Evolutionary conservation across 306 rosid genomes (phyloP).

Genomic region (Dryas alaskensis): DNA sequence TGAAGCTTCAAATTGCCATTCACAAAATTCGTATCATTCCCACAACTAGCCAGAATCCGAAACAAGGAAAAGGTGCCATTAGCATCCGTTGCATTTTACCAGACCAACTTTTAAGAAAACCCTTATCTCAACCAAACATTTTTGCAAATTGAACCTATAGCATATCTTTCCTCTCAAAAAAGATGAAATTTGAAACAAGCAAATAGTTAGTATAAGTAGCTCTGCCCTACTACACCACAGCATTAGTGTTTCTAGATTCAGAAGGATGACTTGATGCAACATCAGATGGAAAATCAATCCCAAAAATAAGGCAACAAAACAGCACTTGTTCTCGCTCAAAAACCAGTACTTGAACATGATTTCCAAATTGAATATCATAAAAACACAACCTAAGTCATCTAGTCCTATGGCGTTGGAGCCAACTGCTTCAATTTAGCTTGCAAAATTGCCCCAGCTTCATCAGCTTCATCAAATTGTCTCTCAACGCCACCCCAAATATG

Average conservation of each 20-base stretch:
- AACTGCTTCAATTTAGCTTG: slow-evolving; percentile 81
- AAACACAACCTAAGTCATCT: neutral
- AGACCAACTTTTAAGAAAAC: neutral
- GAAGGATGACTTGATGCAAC: neutral
- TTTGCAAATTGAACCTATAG: neutral
- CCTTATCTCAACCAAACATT: neutral
- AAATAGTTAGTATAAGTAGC: neutral
- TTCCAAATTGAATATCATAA: neutral
- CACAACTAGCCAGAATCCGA: too few species aligned
- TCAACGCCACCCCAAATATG: slow-evolving; percentile 11
- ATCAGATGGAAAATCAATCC: neutral
- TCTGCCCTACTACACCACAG: neutral
- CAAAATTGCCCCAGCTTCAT: slow-evolving; percentile 62
- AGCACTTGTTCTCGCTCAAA: neutral
- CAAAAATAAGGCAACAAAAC: neutral
- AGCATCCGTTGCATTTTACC: too few species aligned
- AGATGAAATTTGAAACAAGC: neutral
- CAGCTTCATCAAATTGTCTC: slow-evolving; percentile 17
- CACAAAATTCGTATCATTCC: too few species aligned
- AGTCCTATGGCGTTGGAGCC: slow-evolving; percentile 40
- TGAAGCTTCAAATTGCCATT: too few species aligned
- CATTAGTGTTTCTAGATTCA: neutral
- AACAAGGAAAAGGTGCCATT: too few species aligned
- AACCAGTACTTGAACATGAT: neutral
- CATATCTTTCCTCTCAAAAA: neutral